Evolutionary conservation across 2,329 filamentous ascomycete species (phyloP), one percentile per base, ranked within the genome.

Genomic region (Ceratocystis diversiconidia): DNA sequence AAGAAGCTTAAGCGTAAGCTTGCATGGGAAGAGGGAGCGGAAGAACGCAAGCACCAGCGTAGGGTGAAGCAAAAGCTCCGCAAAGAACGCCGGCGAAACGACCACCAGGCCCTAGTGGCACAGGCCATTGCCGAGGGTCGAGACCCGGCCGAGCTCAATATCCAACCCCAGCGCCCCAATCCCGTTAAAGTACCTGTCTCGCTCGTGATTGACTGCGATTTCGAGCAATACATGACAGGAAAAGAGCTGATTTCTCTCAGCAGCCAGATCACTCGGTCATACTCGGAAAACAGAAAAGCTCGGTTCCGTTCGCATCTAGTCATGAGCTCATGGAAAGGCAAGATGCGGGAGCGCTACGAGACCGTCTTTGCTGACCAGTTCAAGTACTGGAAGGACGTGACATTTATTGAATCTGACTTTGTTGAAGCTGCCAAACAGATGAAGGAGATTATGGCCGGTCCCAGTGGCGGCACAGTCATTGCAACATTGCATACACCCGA

Each of bases 181-280:
- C 71, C 75, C 55, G 77, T 79, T 61, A 82, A 85, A 65, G 81
- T 95, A 0, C 91, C 92, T 1, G 77, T 97, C 25, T 84, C 89
- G 0, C 78, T 99, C 69, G 80, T 99, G 67, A 78, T 99, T 69
- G 94, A 99, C 77, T 97, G 92, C 76, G 85, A 89, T 70, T 99
- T 95, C 73, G 92, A 99, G 74, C 79, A 88, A 52, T 82, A 92
- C 72, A 99, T 99, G 94, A 81, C 80, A 62, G 88, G 92, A 46
- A 87, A 88, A 70, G 94, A 99, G 76, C 79, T 89, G 36, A 85
- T 92, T 65, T 96, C 90, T 3, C 80, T 99, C 12, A 84, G 84
- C 1, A 84, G 85, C 66, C 94, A 99, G 75, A 80, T 99, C 68
- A 95, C 90, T 7, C 80, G 94, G 66, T 88, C 83, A 66, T 99